These are phyloP conservation scores for Cetraspora pellucida DNA, from an alignment of 192 early-diverging fungal genomes.

Conservation along the genomic window DNA sequence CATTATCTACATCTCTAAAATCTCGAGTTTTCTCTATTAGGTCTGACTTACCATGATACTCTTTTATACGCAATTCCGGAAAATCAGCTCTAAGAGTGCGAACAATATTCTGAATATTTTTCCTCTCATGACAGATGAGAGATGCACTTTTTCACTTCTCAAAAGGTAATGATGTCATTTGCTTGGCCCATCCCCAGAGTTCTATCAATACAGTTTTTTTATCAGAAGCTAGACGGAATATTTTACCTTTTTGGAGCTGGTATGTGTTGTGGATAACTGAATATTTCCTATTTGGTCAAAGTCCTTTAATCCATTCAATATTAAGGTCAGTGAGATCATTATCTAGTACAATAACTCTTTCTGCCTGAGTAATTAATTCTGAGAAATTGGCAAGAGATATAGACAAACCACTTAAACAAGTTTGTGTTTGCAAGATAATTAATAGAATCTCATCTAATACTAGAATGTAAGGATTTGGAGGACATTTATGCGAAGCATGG, in stretches of 20 bases:
- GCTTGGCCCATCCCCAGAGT: slow-evolving; percentile 1
- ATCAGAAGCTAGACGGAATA: background rate
- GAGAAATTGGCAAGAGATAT: slow-evolving; percentile 16
- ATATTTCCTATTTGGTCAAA: too few relatives aligned
- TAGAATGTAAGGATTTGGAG: slow-evolving; percentile 19
- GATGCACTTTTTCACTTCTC: background rate
- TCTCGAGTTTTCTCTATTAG: background rate
- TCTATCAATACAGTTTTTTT: background rate
- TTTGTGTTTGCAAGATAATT: slow-evolving; percentile 9
- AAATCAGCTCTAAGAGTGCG: slow-evolving; percentile 28
- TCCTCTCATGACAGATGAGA: background rate
- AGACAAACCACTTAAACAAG: slow-evolving; percentile 15
- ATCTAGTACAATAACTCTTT: background rate
- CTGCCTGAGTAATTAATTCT: slow-evolving; percentile 16
- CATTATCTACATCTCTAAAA: slow-evolving; percentile 2
- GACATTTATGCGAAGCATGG: slow-evolving; percentile 8
- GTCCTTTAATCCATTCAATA: too few relatives aligned
- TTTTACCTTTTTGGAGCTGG: slow-evolving; percentile 17
- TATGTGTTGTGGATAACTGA: background rate
- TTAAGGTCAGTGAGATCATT: too few relatives aligned
- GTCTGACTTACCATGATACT: slow-evolving; percentile 9
- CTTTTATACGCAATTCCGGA: background rate
- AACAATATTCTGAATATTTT: background rate
- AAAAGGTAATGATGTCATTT: background rate
- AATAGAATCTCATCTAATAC: slow-evolving; percentile 12